Evolutionary conservation across 139 green algal genomes (phyloP).

Genomic region (Coccomyxa sp.): DNA sequence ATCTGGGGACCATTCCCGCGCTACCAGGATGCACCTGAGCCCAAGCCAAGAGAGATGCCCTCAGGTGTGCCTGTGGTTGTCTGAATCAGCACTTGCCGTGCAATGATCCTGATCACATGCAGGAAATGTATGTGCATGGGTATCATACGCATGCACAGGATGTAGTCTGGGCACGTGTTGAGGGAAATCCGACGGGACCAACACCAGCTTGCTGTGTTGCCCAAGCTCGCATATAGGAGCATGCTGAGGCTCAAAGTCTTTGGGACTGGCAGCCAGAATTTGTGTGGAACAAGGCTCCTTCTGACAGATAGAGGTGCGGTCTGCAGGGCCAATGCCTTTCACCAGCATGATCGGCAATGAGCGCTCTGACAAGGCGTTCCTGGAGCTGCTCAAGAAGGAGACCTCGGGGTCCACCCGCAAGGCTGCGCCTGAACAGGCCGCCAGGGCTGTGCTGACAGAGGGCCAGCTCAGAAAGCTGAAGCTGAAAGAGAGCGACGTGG

Average conservation of each 20-base stretch:
- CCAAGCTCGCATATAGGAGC: no score
- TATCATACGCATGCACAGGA: no score
- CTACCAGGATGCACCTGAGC: neutral
- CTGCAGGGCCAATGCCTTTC: conserved; percentile 27
- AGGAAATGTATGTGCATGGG: neutral
- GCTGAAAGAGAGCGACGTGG: conserved; percentile 32
- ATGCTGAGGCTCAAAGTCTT: no score
- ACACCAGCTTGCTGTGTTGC: no score
- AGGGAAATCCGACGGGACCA: no score
- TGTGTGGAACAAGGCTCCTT: no score
- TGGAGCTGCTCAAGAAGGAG: conserved; percentile 23
- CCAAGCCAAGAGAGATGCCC: neutral
- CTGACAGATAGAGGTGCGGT: neutral
- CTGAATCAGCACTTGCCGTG: neutral
- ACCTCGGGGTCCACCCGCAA: neutral
- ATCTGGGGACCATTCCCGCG: no score
- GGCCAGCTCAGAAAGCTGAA: conserved; percentile 9
- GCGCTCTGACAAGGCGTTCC: conserved; percentile 30
- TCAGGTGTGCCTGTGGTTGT: neutral
- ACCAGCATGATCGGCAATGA: conserved; percentile 17
- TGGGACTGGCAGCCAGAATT: no score
- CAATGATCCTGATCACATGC: neutral
- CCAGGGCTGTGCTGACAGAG: conserved; percentile 1
- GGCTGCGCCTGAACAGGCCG: no score
- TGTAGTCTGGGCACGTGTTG: no score